A percentile compares a stretch with the other conserved stretches of the same genome.
Evolutionary conservation across 257 asterid genomes (phyloP).

Genomic region (Oldenlandia corymbosa): DNA sequence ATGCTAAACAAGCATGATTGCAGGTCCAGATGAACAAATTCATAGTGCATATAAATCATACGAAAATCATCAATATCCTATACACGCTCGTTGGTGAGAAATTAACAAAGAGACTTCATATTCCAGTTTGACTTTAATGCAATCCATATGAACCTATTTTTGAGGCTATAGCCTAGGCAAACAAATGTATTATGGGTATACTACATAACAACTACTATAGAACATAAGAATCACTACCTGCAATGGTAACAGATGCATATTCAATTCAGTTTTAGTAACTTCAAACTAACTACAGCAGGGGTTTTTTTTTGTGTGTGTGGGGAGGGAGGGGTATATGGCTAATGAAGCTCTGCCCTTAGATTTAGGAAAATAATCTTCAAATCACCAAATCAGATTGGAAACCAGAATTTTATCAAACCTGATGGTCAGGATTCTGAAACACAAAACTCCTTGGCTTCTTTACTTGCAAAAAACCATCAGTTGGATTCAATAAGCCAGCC

Average conservation of each 20-base stretch:
- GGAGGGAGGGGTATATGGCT: too few species aligned
- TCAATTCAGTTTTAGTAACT: background rate
- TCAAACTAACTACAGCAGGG: background rate
- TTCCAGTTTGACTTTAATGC: background rate
- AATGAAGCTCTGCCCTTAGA: too few species aligned
- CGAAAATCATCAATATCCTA: background rate
- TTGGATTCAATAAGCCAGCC: constrained; percentile 81
- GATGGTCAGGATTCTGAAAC: constrained; percentile 96
- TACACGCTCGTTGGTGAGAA: background rate
- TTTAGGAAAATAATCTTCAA: background rate
- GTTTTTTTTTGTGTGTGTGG: too few species aligned
- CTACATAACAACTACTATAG: background rate
- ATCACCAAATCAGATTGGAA: background rate
- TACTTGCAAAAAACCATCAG: constrained; percentile 57
- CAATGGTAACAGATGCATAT: background rate
- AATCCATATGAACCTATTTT: background rate
- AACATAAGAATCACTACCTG: too few species aligned
- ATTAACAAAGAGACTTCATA: background rate
- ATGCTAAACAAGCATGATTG: background rate
- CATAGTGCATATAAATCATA: background rate
- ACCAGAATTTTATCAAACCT: constrained; percentile 39
- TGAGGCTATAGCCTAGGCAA: background rate
- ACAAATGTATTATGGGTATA: background rate
- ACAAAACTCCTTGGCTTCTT: constrained; percentile 85
- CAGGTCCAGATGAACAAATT: background rate